These are phyloP conservation scores for Fraxinus paxiana DNA, from an alignment of 305 asterid genomes.

Conservation along the genomic window DNA sequence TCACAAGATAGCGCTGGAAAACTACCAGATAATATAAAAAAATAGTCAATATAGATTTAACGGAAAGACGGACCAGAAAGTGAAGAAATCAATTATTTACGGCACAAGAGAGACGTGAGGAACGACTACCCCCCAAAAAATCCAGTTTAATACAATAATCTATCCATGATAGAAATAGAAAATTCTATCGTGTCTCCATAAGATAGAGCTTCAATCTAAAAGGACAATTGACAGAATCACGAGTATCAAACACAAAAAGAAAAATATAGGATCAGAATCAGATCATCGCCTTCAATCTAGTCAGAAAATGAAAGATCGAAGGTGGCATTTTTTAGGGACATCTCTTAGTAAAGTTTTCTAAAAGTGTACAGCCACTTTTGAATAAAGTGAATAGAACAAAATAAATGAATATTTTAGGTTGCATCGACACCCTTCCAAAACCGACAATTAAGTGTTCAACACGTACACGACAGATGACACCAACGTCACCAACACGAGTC, in stretches of 20 bases:
- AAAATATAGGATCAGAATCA: not conserved
- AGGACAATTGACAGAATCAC: slow-evolving; percentile 8
- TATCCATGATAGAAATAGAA: not conserved
- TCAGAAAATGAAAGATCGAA: not conserved
- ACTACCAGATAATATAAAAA: slow-evolving; percentile 37
- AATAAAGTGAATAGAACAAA: not conserved
- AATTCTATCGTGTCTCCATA: not conserved
- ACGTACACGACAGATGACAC: not conserved
- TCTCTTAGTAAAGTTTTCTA: not conserved
- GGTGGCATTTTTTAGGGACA: not conserved
- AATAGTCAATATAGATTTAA: slow-evolving; percentile 6
- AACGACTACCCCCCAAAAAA: not conserved
- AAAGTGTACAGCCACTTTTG: not conserved
- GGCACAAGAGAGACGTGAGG: not conserved
- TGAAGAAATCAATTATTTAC: not conserved
- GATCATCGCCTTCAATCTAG: slow-evolving; percentile 4
- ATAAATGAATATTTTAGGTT: not conserved
- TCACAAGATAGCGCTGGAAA: slow-evolving; percentile 90
- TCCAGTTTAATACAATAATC: not conserved
- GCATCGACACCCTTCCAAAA: not conserved
- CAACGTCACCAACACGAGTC: not conserved
- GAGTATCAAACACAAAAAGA: slow-evolving; percentile 3
- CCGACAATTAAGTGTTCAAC: not conserved
- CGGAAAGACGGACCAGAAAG: not conserved
- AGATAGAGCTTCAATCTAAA: slow-evolving; percentile 2